phyloP scores from a whole-genome alignment of 2,329 filamentous ascomycete genomes.

The Colletotrichum tabaci region DNA sequence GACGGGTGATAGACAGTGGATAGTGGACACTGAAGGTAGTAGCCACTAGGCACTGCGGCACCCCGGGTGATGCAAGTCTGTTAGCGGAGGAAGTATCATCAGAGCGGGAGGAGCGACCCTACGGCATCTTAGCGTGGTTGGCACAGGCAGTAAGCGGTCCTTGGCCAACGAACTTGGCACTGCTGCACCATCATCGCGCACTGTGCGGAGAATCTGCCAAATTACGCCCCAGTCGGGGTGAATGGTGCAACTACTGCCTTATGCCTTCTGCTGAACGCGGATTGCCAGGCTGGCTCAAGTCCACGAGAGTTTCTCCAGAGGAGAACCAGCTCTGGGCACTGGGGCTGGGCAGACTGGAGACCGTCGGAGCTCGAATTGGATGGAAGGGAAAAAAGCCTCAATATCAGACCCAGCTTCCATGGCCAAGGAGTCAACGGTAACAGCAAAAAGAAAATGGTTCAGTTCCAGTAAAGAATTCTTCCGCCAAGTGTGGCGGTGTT shows the following conservation, averaged over 20 bases:
- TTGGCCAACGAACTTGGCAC: slow-evolving; percentile 11
- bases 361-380: not conserved
- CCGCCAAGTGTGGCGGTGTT: slow-evolving; percentile 33
- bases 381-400: not conserved
- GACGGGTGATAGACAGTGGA: too few relatives aligned
- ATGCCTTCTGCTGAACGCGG: slow-evolving; percentile 6
- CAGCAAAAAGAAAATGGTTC: not conserved
- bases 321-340: not conserved
- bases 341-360: not conserved
- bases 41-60: slow-evolving; percentile 4
- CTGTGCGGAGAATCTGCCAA: slow-evolving; percentile 1
- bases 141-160: slow-evolving; percentile 32
- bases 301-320: not conserved
- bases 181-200: not conserved
- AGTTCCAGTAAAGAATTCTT: not conserved
- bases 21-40: not conserved
- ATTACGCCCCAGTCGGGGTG: slow-evolving; percentile 2
- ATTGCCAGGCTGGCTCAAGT: not conserved
- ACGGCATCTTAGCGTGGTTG: slow-evolving; percentile 26
- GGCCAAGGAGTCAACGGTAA: not conserved
- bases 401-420: not conserved
- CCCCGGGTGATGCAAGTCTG: slow-evolving; percentile 25
- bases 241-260: slow-evolving; percentile 4
- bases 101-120: slow-evolving; percentile 37
- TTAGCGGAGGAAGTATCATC: slow-evolving; percentile 29